Evolutionary conservation across 768 basidiomycete genomes (phyloP).

Genomic region (Austroboletus festivus): DNA sequence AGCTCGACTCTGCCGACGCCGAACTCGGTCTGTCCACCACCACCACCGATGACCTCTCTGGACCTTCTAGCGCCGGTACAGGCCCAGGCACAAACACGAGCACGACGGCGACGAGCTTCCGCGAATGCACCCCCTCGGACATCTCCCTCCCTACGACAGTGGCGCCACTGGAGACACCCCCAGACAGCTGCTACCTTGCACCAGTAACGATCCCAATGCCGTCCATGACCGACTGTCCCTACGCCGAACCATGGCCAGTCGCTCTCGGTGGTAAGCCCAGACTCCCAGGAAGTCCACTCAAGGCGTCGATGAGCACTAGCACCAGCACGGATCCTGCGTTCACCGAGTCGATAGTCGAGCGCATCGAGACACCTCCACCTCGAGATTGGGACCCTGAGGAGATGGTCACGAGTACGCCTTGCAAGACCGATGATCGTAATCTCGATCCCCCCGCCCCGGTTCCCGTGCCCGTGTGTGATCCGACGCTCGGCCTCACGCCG

Average conservation of each 20-base stretch:
- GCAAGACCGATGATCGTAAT: too few relatives aligned
- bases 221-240: slow-evolving; percentile 20
- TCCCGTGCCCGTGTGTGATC: too few relatives aligned
- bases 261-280: slow-evolving; percentile 12
- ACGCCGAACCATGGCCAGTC: slow-evolving; percentile 21
- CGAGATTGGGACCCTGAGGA: slow-evolving; percentile 10
- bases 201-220: slow-evolving; percentile 14
- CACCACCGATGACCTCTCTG: neutral
- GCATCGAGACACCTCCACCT: slow-evolving; percentile 11
- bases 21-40: slow-evolving; percentile 17
- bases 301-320: slow-evolving; percentile 7
- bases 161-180: too few relatives aligned
- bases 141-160: slow-evolving; percentile 10
- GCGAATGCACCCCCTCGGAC: too few relatives aligned
- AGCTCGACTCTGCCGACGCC: slow-evolving; percentile 10
- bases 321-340: slow-evolving; percentile 1
- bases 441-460: too few relatives aligned
- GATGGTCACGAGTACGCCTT: slow-evolving; percentile 20
- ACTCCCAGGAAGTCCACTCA: slow-evolving; percentile 22
- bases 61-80: too few relatives aligned
- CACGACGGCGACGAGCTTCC: too few relatives aligned
- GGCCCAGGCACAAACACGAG: too few relatives aligned
- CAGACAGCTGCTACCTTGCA: slow-evolving; percentile 21
- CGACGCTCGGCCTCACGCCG: too few relatives aligned
- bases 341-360: slow-evolving; percentile 1